phyloP scores from a whole-genome alignment of 2,329 filamentous ascomycete genomes.

The Colletotrichum incanum region DNA sequence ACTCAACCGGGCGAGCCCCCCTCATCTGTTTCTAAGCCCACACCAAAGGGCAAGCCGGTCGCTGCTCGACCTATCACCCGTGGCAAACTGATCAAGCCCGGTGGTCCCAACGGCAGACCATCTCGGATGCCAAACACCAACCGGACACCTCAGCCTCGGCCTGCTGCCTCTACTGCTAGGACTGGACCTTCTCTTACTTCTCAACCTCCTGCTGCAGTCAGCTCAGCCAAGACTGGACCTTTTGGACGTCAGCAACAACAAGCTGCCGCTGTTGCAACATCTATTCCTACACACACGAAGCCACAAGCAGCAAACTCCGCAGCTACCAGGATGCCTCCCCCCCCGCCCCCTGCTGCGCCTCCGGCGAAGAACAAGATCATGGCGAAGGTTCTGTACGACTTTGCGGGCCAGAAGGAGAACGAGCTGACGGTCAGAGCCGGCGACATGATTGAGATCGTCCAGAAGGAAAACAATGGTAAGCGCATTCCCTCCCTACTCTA shows the following conservation, averaged over 20 bases:
- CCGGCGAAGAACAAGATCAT: constrained; percentile 79
- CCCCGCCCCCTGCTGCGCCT: constrained; percentile 76
- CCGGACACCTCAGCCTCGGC: constrained; percentile 61
- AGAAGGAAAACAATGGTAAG: constrained; percentile 95
- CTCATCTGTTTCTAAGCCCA: constrained; percentile 86
- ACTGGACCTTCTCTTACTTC: constrained; percentile 45
- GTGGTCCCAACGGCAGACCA: constrained; percentile 86
- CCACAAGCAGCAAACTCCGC: constrained; percentile 42
- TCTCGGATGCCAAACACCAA: constrained; percentile 75
- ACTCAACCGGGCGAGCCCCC: constrained; percentile 88
- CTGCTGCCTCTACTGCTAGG: constrained; percentile 52
- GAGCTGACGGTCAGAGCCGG: constrained; percentile 86
- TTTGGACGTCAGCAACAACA: constrained; percentile 37
- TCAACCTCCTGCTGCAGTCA: constrained; percentile 53
- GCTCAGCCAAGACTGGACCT: constrained; percentile 46
- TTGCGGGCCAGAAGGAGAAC: constrained; percentile 85
- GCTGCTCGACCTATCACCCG: constrained; percentile 92
- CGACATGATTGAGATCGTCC: constrained; percentile 89
- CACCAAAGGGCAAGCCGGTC: constrained; percentile 88
- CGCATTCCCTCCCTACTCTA: neutral
- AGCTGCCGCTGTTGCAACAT: constrained; percentile 43
- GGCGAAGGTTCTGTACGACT: constrained; percentile 94
- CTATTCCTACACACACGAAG: constrained; percentile 41
- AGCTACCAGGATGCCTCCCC: constrained; percentile 61
- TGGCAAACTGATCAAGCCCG: constrained; percentile 92